These are phyloP conservation scores for Fusarium aywerte DNA, from an alignment of 2,329 filamentous ascomycete genomes.

Conservation along the genomic window DNA sequence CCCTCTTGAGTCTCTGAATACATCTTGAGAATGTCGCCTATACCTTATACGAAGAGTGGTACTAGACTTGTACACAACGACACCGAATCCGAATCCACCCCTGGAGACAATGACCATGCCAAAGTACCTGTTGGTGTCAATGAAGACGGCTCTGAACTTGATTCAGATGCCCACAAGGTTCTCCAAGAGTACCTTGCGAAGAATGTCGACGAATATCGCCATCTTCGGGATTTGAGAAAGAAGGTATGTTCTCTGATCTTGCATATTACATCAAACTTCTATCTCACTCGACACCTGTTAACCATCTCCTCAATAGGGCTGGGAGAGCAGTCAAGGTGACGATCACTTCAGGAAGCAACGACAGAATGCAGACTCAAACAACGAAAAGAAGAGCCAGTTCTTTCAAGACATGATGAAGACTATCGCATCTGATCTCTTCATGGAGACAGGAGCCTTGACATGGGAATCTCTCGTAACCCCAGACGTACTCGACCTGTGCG, in stretches of 20 bases:
- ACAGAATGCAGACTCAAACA: conserved; percentile 49
- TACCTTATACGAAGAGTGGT: background rate
- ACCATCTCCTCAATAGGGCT: conserved; percentile 51
- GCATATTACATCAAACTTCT: too few species aligned
- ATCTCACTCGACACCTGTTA: too few species aligned
- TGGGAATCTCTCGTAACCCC: conserved; percentile 12
- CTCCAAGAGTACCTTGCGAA: conserved; percentile 9
- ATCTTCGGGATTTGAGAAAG: conserved; percentile 10
- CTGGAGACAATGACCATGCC: fast-evolving
- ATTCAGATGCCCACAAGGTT: background rate
- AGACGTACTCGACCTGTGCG: conserved; percentile 63
- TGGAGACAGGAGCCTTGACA: conserved; percentile 48
- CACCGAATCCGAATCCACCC: background rate
- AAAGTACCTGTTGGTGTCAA: too few species aligned
- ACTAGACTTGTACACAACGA: background rate
- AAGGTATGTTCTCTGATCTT: conserved; percentile 1
- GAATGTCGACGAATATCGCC: conserved; percentile 6
- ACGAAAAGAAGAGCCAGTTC: conserved; percentile 22
- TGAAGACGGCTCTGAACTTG: background rate
- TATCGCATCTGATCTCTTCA: conserved; percentile 57
- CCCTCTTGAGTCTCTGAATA: background rate
- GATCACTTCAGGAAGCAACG: conserved; percentile 55
- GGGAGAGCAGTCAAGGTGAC: conserved; percentile 57
- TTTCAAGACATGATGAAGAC: conserved; percentile 58
- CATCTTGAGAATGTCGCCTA: background rate